phyloP scores from a whole-genome alignment of 2,329 filamentous ascomycete species.

The Tolypocladium guangdongense region DNA sequence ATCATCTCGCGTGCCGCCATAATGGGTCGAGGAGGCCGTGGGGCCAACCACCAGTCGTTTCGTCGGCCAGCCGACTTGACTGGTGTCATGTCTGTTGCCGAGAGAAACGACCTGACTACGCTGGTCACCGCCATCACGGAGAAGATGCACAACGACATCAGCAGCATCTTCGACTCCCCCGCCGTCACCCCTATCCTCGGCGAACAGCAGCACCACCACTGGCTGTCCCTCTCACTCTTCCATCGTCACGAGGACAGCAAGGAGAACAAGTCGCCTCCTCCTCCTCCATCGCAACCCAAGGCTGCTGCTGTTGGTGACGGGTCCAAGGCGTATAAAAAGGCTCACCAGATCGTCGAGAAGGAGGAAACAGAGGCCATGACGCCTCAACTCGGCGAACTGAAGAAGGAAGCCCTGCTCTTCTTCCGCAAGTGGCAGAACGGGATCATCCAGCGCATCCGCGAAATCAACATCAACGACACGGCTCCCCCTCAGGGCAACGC shows the following conservation, averaged over 20 bases:
- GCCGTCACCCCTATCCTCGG: slow-evolving; percentile 19
- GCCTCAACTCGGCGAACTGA: slow-evolving; percentile 50
- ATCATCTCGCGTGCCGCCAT: slow-evolving; percentile 1
- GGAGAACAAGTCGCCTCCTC: slow-evolving; percentile 7
- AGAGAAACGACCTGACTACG: slow-evolving; percentile 40
- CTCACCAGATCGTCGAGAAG: slow-evolving; percentile 18
- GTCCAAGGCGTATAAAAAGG: slow-evolving; percentile 13
- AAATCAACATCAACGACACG: slow-evolving; percentile 46
- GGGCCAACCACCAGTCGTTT: slow-evolving; percentile 18
- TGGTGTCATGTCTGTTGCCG: slow-evolving; percentile 32
- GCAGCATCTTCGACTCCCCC: slow-evolving; percentile 39
- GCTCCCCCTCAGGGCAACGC: slow-evolving; percentile 9
- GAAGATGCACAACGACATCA: slow-evolving; percentile 41
- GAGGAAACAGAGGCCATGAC: slow-evolving; percentile 24
- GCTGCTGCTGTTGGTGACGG: neutral
- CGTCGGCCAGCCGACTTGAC: slow-evolving; percentile 41
- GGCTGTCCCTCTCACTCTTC: slow-evolving; percentile 23
- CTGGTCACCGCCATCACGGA: slow-evolving; percentile 43
- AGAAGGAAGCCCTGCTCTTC: slow-evolving; percentile 55
- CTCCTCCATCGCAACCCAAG: slow-evolving; percentile 3
- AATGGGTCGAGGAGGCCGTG: slow-evolving; percentile 30
- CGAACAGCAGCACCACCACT: slow-evolving; percentile 21
- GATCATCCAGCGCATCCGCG: slow-evolving; percentile 59
- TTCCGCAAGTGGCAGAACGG: slow-evolving; percentile 73
- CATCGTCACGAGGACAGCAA: slow-evolving; percentile 10